Evolutionary conservation across 495 filamentous ascomycete genomes (phyloP).

Genomic region (Tuber melanosporum): DNA sequence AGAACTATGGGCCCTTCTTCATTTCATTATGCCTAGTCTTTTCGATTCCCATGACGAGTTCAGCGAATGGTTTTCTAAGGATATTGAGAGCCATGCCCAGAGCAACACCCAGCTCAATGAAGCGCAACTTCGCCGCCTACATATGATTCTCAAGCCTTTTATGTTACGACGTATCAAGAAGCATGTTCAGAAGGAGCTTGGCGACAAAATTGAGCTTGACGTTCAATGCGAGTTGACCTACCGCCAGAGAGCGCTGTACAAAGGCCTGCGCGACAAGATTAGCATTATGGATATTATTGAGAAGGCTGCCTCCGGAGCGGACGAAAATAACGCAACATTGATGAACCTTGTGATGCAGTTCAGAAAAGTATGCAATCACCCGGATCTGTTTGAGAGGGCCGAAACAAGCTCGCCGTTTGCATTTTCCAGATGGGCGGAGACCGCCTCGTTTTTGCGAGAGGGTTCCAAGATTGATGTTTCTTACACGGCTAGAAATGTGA

Average conservation of each 20-base stretch:
- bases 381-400: conserved; percentile 90
- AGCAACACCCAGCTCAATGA: conserved; percentile 98
- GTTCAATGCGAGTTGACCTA: conserved; percentile 96
- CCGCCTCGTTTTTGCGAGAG: conserved; percentile 87
- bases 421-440: conserved; percentile 79
- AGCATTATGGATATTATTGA: conserved; percentile 98
- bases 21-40: conserved; percentile 98
- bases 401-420: conserved; percentile 84
- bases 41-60: conserved; percentile 99
- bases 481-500: conserved; percentile 80
- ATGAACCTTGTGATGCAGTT: conserved; percentile 99
- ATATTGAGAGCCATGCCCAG: conserved; percentile 96
- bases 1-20: conserved; percentile 91
- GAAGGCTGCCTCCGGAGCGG: conserved; percentile 89
- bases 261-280: conserved; percentile 86
- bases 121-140: conserved; percentile 88
- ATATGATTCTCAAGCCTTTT: conserved; percentile 99
- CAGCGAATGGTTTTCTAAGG: conserved; percentile 99
- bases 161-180: conserved; percentile 99
- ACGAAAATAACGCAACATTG: conserved; percentile 85
- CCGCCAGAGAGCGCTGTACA: conserved; percentile 90
- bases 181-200: conserved; percentile 95
- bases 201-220: conserved; percentile 95
- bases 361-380: conserved; percentile 98
- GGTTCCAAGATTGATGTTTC: conserved; percentile 68